These are phyloP conservation scores for Peronospora farinosa DNA, from an alignment of 352 stramenopile species.

Conservation along the genomic window DNA sequence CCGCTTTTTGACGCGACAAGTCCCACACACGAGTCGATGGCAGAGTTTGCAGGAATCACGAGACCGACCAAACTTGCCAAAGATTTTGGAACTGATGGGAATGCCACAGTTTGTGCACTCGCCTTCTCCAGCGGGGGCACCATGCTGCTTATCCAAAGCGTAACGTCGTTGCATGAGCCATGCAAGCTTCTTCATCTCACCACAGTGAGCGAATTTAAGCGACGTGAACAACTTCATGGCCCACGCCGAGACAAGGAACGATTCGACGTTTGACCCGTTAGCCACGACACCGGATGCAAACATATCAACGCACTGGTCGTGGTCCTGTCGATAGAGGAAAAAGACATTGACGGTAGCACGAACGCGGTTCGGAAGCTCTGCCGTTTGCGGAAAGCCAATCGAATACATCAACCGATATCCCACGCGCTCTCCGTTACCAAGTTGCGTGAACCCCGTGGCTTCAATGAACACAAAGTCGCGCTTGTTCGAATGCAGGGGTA, in stretches of 20 bases:
- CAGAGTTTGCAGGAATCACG: conserved; percentile 35
- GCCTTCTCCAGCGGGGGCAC: conserved; percentile 19
- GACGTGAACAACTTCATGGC: conserved; percentile 34
- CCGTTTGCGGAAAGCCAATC: conserved; percentile 31
- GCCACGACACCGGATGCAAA: conserved; percentile 24
- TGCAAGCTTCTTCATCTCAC: conserved; percentile 39
- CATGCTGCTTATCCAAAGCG: conserved; percentile 22
- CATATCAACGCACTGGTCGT: conserved; percentile 28
- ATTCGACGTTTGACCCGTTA: conserved; percentile 24
- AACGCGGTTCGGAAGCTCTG: conserved; percentile 25
- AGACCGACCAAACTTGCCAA: conserved; percentile 28
- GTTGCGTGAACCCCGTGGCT: conserved; percentile 27
- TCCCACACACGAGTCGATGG: conserved; percentile 27
- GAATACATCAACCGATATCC: conserved; percentile 40
- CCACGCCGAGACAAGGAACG: conserved; percentile 22
- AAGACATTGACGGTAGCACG: conserved; percentile 30
- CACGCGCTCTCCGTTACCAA: conserved; percentile 28
- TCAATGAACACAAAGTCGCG: conserved; percentile 42
- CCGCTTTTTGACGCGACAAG: conserved; percentile 32
- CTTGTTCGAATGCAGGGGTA: conserved; percentile 28
- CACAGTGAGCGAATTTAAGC: conserved; percentile 28
- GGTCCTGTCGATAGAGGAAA: conserved; percentile 29
- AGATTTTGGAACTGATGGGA: conserved; percentile 29
- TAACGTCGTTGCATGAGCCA: conserved; percentile 34
- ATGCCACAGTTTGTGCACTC: conserved; percentile 30